Conservation (phyloP, 441 rosid genomes). For the Erysimum cheiri region DNA sequence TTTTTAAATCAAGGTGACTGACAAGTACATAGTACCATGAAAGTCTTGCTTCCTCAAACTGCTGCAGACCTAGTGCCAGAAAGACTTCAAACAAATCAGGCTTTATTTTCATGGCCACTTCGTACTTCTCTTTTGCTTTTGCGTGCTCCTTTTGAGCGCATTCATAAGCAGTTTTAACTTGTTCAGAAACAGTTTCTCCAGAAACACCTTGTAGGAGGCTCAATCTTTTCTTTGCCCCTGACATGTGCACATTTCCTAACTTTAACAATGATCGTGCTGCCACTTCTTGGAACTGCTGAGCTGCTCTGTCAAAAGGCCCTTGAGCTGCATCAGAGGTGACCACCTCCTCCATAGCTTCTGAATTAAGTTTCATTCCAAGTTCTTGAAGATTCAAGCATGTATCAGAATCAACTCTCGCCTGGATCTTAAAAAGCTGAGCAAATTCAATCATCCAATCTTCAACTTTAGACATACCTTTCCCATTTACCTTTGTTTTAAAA, state of each 20-base stretch:
- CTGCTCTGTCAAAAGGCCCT: conserved; percentile 58
- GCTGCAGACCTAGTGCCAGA: conserved; percentile 66
- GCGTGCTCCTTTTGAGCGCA: conserved; percentile 55
- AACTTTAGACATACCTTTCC: conserved; percentile 46
- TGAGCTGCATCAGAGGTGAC: conserved; percentile 77
- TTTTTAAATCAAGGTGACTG: conserved; percentile 51
- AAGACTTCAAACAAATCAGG: conserved; percentile 62
- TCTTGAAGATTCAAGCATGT: conserved; percentile 66
- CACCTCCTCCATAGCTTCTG: conserved; percentile 78
- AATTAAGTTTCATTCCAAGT: conserved; percentile 65
- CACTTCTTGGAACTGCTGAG: conserved; percentile 72
- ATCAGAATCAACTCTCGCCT: conserved; percentile 62
- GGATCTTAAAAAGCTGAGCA: conserved; percentile 63
- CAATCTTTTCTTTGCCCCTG: conserved; percentile 66
- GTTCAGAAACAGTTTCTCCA: conserved; percentile 51
- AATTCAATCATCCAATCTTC: conserved; percentile 73
- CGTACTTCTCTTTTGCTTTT: conserved; percentile 56
- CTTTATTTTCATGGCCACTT: conserved; percentile 65
- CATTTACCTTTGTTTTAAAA: conserved; percentile 39
- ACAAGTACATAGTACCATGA: conserved; percentile 68
- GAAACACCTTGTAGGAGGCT: conserved; percentile 53
- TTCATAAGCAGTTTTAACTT: conserved; percentile 54
- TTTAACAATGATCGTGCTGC: conserved; percentile 72
- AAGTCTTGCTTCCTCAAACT: conserved; percentile 75
- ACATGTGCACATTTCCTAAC: conserved; percentile 72